phyloP scores from a whole-genome alignment of 495 filamentous ascomycete species.

The Aspergillus campestris region DNA sequence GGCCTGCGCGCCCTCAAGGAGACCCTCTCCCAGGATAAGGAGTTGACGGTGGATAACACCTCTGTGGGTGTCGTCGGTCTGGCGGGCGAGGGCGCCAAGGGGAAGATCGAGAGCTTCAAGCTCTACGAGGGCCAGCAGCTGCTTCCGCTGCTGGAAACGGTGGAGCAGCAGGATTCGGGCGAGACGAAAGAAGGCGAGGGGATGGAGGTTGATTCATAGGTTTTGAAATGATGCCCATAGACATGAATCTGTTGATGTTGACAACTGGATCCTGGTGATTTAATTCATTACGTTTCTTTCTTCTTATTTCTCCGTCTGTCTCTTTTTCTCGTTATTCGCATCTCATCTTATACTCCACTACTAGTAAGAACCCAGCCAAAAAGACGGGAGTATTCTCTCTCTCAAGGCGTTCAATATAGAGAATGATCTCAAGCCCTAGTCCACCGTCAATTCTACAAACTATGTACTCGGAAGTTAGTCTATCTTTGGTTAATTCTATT shows the following conservation, averaged over 20 bases:
- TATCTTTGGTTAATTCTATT: too few relatives aligned
- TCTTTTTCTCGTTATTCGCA: too few relatives aligned
- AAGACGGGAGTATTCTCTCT: too few relatives aligned
- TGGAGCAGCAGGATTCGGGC: conserved; percentile 64
- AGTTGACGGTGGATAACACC: conserved; percentile 92
- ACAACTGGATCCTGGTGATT: not conserved
- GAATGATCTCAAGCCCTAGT: too few relatives aligned
- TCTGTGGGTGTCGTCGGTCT: conserved; percentile 78
- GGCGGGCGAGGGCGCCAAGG: conserved; percentile 38
- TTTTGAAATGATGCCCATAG: conserved; percentile 26
- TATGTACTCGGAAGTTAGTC: too few relatives aligned
- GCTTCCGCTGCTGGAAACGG: conserved; percentile 51
- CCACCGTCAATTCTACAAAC: too few relatives aligned
- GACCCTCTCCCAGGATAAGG: conserved; percentile 91
- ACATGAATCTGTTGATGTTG: conserved; percentile 24
- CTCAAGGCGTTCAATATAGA: too few relatives aligned
- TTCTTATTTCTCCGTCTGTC: not conserved
- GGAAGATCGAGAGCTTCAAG: conserved; percentile 71
- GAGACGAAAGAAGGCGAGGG: conserved; percentile 54
- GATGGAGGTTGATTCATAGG: conserved; percentile 80
- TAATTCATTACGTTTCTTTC: conserved; percentile 3
- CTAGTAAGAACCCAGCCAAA: too few relatives aligned
- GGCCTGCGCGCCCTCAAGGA: conserved; percentile 89
- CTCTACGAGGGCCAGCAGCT: conserved; percentile 86
- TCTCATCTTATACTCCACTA: too few relatives aligned